Evolutionary conservation across 768 basidiomycete species (phyloP), one percentile per base, ranked within the genome.

Genomic region (Podaxis mareebaensis): DNA sequence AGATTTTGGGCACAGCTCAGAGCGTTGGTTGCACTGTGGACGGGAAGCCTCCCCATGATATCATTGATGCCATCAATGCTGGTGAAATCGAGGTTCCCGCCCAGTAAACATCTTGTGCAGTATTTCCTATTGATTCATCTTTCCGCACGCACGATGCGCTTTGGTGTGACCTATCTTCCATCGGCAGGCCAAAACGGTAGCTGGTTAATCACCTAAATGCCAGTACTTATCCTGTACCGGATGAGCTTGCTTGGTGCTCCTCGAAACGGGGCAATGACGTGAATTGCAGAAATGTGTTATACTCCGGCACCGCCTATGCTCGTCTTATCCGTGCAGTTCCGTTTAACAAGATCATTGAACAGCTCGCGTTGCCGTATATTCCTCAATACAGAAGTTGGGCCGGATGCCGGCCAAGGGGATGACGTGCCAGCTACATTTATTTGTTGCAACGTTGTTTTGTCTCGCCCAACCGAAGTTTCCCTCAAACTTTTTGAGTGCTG

Each of bases 1-100:
- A 99, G 89, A 96, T 99, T 74, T 82, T 99, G 74, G 96, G 96
- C 58, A 99, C 96, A 30, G 93, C 94, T 61, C 96, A 98, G 83
- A 95, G 92, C 65, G 82, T 99, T 69, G 96, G 96, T 46, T 98
- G 96, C 87, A 96, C 96, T 53, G 84, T 99, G 60, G 95, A 98
- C 73, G 96, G 96, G 69, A 84, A 87, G 76, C 90, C 92, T 38
- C 87, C 96, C 63, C 96, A 98, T 78, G 95, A 96, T 74, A 73
- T 97, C 73, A 96, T 96, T 68, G 95, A 96, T 58, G 87, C 79
- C 59, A 94, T 95, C 73, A 85, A 90, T 80, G 83, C 86, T 64
- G 92, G 91, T 60, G 92, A 94, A 75, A 80, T 93, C 65, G 92
- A 93, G 77, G 85, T 93, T 61, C 92, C 93, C 60, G 90, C 90